Conservation (phyloP, 805 yeast species). For the Pichia pseudocactophila region DNA sequence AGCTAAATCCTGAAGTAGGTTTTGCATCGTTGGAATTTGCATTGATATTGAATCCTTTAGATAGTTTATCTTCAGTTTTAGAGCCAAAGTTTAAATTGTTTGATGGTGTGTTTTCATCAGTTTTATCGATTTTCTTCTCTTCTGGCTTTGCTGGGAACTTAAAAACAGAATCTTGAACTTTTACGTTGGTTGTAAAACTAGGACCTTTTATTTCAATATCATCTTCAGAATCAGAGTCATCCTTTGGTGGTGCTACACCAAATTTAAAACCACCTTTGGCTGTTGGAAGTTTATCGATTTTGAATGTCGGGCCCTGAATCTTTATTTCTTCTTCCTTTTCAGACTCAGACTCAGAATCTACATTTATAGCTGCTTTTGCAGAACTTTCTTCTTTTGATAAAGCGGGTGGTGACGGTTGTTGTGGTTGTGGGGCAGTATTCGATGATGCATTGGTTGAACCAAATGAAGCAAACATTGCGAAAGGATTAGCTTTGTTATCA, state of each 20-base stretch:
- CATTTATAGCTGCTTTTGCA: neutral
- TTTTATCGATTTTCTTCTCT: constrained; percentile 12
- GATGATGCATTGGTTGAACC: constrained; percentile 3
- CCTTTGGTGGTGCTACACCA: constrained; percentile 27
- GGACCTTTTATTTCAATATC: constrained; percentile 71
- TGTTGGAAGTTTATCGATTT: constrained; percentile 37
- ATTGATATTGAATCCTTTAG: constrained; percentile 13
- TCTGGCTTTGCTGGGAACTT: constrained; percentile 21
- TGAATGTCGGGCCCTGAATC: constrained; percentile 65
- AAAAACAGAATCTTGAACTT: constrained; percentile 27
- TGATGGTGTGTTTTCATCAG: too few relatives aligned
- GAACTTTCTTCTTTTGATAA: neutral
- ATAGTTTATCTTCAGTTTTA: too few relatives aligned
- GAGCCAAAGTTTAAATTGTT: too few relatives aligned
- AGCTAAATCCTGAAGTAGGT: constrained; percentile 2
- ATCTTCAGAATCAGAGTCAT: constrained; percentile 43
- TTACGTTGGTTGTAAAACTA: constrained; percentile 37
- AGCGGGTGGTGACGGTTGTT: neutral
- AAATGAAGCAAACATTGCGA: constrained; percentile 8
- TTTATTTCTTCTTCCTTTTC: constrained; percentile 37
- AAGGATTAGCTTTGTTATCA: constrained; percentile 12
- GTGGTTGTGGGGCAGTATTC: neutral
- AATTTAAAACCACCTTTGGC: constrained; percentile 43
- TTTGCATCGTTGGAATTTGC: neutral
- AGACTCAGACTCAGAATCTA: constrained; percentile 17